Evolutionary conservation across 1,284 basidiomycete species (phyloP), one percentile per base, ranked within the genome.

Genomic region (Ustilago bromivora): DNA sequence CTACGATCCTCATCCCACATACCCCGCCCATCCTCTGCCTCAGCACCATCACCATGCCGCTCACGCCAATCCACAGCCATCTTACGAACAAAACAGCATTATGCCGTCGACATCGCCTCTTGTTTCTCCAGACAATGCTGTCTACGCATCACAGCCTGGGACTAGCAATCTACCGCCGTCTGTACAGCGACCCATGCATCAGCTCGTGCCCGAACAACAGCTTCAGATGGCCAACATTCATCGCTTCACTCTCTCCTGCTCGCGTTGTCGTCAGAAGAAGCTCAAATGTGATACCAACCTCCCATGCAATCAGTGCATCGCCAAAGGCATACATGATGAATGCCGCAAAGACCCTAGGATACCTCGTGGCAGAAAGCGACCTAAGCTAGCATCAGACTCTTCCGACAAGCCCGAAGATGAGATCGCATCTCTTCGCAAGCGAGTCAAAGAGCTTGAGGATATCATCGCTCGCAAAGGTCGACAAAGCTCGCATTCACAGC

Each of bases 301-400:
- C 13, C 76, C 76, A 0, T 78, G 76, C 60, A 78, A 78, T 38
- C 71, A 80, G 58, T 82, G 80, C 61, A 76, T 76, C n/a, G 66
- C 66, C n/a, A 82, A 79, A 54, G 70, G 70, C 17, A 52, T 82
- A 0, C 60, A 76, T 38, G 70, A 72, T 15, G 76, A 78, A 1
- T 82, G 80, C 35, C 71, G 74, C 47, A 80, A 80, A 34, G 80
- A 82, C 36, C 31, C 67, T 3, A 61, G 78, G 35, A 58, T 82
- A 6, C 75, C 78, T 0, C 43, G 80, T n/a, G 80, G 80, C 4
- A 61, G 79, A 13, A 82, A 80, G 61, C 62, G 80, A 9, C 67
- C 68, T 17, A 76, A 69, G 43, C 36, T 58, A 6, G 68, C 54
- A 3, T 28, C 58, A 19, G 41, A 19, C 35, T 61, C 63, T 8